Evolutionary conservation across 495 filamentous ascomycete species (phyloP), one percentile per base, ranked within the genome.

Genomic region (Beverwykella pulmonaria): DNA sequence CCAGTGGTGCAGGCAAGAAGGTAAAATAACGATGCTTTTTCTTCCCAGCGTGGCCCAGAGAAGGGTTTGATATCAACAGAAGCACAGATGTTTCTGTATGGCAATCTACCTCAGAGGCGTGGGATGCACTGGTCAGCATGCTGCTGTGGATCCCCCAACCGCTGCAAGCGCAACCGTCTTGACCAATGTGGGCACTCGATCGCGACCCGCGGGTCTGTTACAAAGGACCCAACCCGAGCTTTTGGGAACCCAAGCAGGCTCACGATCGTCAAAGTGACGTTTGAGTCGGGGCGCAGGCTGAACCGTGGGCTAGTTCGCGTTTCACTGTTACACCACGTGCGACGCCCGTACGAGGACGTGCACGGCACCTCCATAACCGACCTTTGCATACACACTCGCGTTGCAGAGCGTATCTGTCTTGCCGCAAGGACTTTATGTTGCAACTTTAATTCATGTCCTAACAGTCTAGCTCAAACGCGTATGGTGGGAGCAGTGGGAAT

Each of bases 181-280:
- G 54, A 58, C 68, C 68, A 71, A 66, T 71, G 8, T 59, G 62
- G 30, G 49, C 26, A 49, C 29, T 5, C 27, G 12, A 48, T 1
- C 4, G 55, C 49, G 53, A 59, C 67, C 61, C 55, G 55, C 59
- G 48, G 44, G 34, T 55, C 61, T 68, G 67, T 65, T 58, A 47
- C 59, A 59, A 52, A 25, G 17, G 61, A 27, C 68, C 68, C 68
- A 66, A 63, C 39, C 62, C 68, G 48, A 67, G 55, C 2, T n/a
- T 54, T 56, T 63, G 63, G 68, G 54, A 65, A 26, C 64, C 68
- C 58, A n/a, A 59, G 53, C 66, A 53, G 56, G 22, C 36, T 67
- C 59, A 62, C 58, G 68, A 71, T 71, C 63, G 48, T 39, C 52
- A 50, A 19, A 1, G 30, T 39, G 23, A 5, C 15, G 4, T n/a